Conservation (phyloP, 2,329 filamentous ascomycete genomes). For the Cladosporium velox region DNA sequence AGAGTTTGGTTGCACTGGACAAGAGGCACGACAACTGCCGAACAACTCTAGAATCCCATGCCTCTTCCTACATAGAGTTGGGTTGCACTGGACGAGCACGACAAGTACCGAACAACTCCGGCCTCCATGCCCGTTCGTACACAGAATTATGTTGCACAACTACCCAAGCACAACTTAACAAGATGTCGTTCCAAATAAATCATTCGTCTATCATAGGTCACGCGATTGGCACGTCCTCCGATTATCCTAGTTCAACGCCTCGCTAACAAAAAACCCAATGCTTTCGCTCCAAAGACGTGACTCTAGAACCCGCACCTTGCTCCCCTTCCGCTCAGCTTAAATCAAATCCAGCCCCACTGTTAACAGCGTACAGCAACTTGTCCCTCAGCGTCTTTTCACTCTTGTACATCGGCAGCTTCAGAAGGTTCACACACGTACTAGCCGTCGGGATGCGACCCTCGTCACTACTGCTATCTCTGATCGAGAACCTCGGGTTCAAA, state of each 20-base stretch:
- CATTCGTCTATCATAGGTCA: neutral
- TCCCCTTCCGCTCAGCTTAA: slow-evolving; percentile 29
- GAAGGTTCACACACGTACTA: slow-evolving; percentile 91
- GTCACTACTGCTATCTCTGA: slow-evolving; percentile 78
- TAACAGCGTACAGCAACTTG: slow-evolving; percentile 87
- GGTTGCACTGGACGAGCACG: too few species aligned
- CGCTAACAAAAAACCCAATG: neutral
- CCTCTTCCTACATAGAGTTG: too few species aligned
- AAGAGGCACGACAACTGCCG: too few species aligned
- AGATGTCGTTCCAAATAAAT: neutral
- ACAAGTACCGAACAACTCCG: neutral
- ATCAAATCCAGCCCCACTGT: slow-evolving; percentile 90
- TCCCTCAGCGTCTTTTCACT: slow-evolving; percentile 65
- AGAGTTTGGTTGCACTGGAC: too few species aligned
- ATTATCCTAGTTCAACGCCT: neutral
- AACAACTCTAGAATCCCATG: neutral
- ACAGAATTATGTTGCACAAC: neutral
- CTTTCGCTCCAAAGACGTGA: neutral
- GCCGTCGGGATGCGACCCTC: slow-evolving; percentile 82
- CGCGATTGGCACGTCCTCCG: neutral
- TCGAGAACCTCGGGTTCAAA: slow-evolving; percentile 82
- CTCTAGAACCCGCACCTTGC: neutral
- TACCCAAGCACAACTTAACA: neutral
- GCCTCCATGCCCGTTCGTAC: neutral
- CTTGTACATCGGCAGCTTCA: slow-evolving; percentile 85